Base-by-base conservation (phyloP, 2,329 filamentous ascomycete genomes). In the Ophiostoma himal-ulmi region DNA sequence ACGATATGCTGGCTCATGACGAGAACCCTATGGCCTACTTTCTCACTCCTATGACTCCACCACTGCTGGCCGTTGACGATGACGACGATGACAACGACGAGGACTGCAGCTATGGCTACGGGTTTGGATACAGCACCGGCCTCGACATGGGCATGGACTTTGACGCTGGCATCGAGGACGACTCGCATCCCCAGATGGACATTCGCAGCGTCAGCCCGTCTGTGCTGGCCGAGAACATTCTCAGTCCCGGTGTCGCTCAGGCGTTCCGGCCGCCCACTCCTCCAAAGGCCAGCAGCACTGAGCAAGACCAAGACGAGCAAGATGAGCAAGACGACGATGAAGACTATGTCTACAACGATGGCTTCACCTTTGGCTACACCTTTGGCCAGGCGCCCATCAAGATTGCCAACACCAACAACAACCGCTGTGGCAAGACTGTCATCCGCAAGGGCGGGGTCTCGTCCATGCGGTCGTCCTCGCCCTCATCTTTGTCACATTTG, bases 141-240 rank as follows among this genome's bases (percentile, higher is more conserved):
- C 52, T 81, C 36, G 81, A 81, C 57, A 79, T 84, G 78, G 83
- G 85, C 73, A 81, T 83, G 73, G 77, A 80, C 68, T 83, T 86
- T 74, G 85, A 87, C 75, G 85, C 85, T 52, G 87, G 85, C 70
- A 88, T 88, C 75, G 84, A 87, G 75, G 82, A 84, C 74, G 76
- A 79, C 69, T 81, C 78, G 71, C 79, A 80, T 4, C 82, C 83
- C 3, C 76, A 78, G 37, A 80, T 82, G 20, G 80, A 83, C 57
- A 79, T 86, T 69, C 82, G 85, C 72, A 86, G 83, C 73, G 82
- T 88, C 71, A 87, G 85, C 75, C 85, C 85, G 1, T 87, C 85
- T 0, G 84, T 80, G 39, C 83, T 88, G 41, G 82, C 82, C 34
- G 83, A 84, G 17, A 69, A 39, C 60, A 39, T 66, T 14, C 82